Conservation (phyloP, 2,329 filamentous ascomycete genomes). For the Orbilia brochopaga region DNA sequence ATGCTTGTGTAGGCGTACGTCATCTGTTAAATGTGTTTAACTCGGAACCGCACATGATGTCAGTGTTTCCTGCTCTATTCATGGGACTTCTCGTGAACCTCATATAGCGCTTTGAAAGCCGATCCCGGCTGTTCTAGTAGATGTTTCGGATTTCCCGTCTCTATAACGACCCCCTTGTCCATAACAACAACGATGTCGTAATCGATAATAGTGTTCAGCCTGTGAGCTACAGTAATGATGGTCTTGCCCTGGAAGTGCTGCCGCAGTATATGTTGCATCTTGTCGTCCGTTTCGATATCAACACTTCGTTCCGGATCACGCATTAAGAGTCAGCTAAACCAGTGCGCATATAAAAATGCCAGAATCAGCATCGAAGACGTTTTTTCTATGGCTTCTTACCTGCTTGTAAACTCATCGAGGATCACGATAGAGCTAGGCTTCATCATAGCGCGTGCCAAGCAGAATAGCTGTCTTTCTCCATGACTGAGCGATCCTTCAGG, state of each 20-base stretch:
- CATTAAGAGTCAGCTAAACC: neutral
- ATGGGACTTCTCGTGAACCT: conserved; percentile 30
- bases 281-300: conserved; percentile 43
- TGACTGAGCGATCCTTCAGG: conserved; percentile 36
- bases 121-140: conserved; percentile 74
- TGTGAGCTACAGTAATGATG: conserved; percentile 32
- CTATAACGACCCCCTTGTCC: conserved; percentile 83
- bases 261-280: conserved; percentile 37
- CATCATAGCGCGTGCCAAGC: conserved; percentile 61
- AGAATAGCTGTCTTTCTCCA: conserved; percentile 60
- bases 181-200: conserved; percentile 89
- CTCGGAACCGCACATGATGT: too few relatives aligned
- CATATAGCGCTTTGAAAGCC: conserved; percentile 64
- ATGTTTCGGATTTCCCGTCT: conserved; percentile 84
- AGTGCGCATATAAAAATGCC: too few relatives aligned
- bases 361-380: too few relatives aligned
- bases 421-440: conserved; percentile 33
- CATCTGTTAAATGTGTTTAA: too few relatives aligned
- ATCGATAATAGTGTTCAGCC: conserved; percentile 58
- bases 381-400: conserved; percentile 4
- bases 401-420: conserved; percentile 47
- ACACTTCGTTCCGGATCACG: conserved; percentile 14
- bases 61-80: too few relatives aligned
- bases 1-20: too few relatives aligned
- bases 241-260: conserved; percentile 37